Evolutionary conservation across 805 yeast species (phyloP), one percentile per base, ranked within the genome.

Genomic region (Saccharomyces eubayanus): DNA sequence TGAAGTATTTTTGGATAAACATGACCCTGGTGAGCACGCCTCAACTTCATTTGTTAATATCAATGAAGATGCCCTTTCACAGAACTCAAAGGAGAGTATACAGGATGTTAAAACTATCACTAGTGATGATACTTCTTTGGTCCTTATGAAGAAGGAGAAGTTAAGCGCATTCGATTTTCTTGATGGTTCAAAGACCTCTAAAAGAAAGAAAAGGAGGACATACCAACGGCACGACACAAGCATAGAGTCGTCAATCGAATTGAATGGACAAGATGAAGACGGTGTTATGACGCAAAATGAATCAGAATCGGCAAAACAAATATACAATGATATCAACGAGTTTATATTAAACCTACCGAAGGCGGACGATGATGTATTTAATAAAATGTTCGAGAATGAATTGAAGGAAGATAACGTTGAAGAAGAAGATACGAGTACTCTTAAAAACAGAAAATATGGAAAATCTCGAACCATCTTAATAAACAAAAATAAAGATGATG

Each of bases 171-270:
- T 65, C 50, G 64, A 62, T 31, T 57, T 67, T 47, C 41, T 66
- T n/a, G 62, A 62, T 47, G 55, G 55, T 21, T 47, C 52, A 21
- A 52, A 55, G n/a, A 49, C 46, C 12, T 52, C 40, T 2, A 60
- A 54, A 24, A 55, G 48, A 41, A 59, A 61, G 45, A 63, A 54
- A 48, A 65, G 60, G 31, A 55, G 50, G 43, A 57, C 54, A n/a
- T 57, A 53, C 16, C 48, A 52, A 27, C 50, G 51, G 57, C 52
- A 28, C 57, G 28, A 29, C 16, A 46, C 57, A 49, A 45, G 65
- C 64, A 6, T 72, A 73, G 53, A 74, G 75, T 1, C 28, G 30
- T 6, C 60, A 57, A 6, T 57, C 9, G 74, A 54, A 65, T 68
- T 51, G 69, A 52, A 46, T 46, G 57, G 9, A 28, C 48, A 49